Percentiles rank a stretch among this genome's conserved stretches.
Evolutionary conservation across 495 filamentous ascomycete species (phyloP).

Genomic region (Penicillium flavigenum): DNA sequence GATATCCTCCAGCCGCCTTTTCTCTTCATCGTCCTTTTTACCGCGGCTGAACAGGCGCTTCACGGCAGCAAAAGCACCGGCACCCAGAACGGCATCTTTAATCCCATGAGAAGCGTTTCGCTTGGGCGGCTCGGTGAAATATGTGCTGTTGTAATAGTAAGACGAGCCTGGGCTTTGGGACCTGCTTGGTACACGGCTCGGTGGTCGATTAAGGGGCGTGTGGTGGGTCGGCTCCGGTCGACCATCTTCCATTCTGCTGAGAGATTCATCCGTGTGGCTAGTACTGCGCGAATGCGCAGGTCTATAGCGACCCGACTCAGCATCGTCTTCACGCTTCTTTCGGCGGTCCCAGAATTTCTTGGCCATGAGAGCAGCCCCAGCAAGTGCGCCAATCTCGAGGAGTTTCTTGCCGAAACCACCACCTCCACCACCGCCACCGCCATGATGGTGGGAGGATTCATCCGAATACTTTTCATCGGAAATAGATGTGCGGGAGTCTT

Average conservation of each 20-base stretch:
- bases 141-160: constrained; percentile 47
- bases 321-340: constrained; percentile 54
- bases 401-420: constrained; percentile 65
- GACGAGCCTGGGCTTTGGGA: constrained; percentile 45
- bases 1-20: constrained; percentile 62
- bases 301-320: constrained; percentile 51
- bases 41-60: constrained; percentile 64
- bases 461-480: constrained; percentile 63
- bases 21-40: constrained; percentile 57
- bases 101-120: constrained; percentile 48
- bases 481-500: constrained; percentile 52
- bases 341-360: constrained; percentile 64
- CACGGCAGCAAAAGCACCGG: constrained; percentile 64
- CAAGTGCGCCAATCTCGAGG: constrained; percentile 62
- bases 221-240: constrained; percentile 41
- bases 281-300: constrained; percentile 44
- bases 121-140: constrained; percentile 39
- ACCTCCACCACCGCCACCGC: constrained; percentile 17
- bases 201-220: constrained; percentile 43
- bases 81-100: constrained; percentile 59
- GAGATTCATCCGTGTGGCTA: constrained; percentile 45
- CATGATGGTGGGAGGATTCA: constrained; percentile 34
- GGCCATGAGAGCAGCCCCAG: constrained; percentile 64
- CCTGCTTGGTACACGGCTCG: constrained; percentile 41
- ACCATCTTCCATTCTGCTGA: constrained; percentile 46